Evolutionary conservation across 192 early-diverging fungal genomes (phyloP).

Genomic region (Backusella westeae): DNA sequence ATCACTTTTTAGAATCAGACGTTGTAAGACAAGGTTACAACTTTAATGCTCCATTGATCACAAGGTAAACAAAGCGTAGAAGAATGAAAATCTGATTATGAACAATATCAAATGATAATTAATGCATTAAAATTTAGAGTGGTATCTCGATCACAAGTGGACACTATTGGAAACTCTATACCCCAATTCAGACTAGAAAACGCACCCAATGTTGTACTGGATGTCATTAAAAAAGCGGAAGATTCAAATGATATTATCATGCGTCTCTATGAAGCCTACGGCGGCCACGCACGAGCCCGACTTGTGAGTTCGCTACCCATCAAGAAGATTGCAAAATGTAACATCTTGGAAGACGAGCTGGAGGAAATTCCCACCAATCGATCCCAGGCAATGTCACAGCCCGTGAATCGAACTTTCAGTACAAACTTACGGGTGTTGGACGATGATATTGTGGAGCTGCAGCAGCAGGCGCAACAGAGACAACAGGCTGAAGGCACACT

Average conservation of each 20-base stretch:
- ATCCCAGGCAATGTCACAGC: constrained; percentile 13
- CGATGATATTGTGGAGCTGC: constrained; percentile 24
- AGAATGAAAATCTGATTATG: neutral
- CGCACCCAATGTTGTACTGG: constrained; percentile 79
- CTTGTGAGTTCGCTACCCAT: constrained; percentile 48
- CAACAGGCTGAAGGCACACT: constrained; percentile 35
- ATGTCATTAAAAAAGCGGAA: constrained; percentile 91
- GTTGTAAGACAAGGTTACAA: constrained; percentile 88
- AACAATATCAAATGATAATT: no score
- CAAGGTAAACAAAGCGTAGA: constrained; percentile 8
- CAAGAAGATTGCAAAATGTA: constrained; percentile 56
- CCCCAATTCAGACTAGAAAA: constrained; percentile 45
- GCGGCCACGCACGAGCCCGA: constrained; percentile 67
- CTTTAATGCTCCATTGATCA: constrained; percentile 82
- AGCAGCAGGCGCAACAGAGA: constrained; percentile 19
- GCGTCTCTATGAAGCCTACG: constrained; percentile 89
- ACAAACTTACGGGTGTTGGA: constrained; percentile 26
- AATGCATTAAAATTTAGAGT: constrained; percentile 11
- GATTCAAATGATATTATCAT: constrained; percentile 70
- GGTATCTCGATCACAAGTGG: constrained; percentile 10
- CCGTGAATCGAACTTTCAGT: constrained; percentile 15
- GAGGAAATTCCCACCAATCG: constrained; percentile 29
- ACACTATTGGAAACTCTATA: neutral
- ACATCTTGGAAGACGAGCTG: constrained; percentile 76
- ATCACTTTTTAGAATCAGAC: constrained; percentile 75